Evolutionary conservation across 2,329 filamentous ascomycete species (phyloP), one percentile per base, ranked within the genome.

Genomic region (Rhinocladiella mackenziei): DNA sequence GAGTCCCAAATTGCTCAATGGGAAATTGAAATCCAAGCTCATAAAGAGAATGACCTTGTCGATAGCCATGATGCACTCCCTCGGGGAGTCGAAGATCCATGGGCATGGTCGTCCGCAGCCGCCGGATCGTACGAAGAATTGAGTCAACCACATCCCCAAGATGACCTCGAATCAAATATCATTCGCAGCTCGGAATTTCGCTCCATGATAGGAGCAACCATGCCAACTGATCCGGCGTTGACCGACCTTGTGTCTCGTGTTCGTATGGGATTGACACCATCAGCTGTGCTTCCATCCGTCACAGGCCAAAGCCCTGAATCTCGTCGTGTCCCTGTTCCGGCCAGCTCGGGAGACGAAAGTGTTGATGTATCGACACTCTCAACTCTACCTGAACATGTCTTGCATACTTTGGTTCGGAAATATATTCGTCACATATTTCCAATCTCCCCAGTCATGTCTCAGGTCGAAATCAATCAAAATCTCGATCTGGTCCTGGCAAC

Each of bases 1-100:
- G 57, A 58, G 39, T 51, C 50, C 6, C 55, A 58, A 38, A 58
- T 59, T 42, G 56, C 56, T 8, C 47, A 49, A 2, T 38, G 56
- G 7, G 56, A 59, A 45, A 56, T 45, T 13, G 53, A 54, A 20
- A 48, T 13, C 19, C n/a, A 23, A 9, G 13, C 35, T 7, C 23
- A 26, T 11, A 26, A 26, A 11, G 11, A 26, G 11, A 26, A 26
- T 11, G 23, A 11, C 23, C 23, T 26, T 26, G 7, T 26, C 23
- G 7, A 26, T 11, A 26, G 23, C 23, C 11, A 26, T 26, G 23
- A 26, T 26, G 23, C 7, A 7, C 7, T 26, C 11, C 7, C 23
- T 7, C 23, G 11, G 7, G 23, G 11, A 11, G 11, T 11, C 11
- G 23, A 26, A 11, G 23, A 26, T 26, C n/a, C n/a, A n/a, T n/a